Evolutionary conservation across 768 basidiomycete species (phyloP), one percentile per base, ranked within the genome.

Genomic region (Leccinum arenicola): DNA sequence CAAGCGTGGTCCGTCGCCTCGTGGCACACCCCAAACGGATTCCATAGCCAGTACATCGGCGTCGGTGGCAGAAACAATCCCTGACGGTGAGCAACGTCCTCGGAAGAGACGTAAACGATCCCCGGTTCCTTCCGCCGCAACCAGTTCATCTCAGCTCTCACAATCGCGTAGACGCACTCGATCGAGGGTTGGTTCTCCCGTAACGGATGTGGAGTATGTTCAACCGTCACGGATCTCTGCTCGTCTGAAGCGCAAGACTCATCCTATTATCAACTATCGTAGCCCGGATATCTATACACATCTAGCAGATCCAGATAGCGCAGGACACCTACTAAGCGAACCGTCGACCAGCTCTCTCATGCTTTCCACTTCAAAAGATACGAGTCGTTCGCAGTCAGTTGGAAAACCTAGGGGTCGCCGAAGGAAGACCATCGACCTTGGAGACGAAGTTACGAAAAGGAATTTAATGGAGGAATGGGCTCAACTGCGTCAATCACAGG

Each of bases 391-490:
- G 21, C 61, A 49, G 27, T 49, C 61, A 7, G 29, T 7, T 31
- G 63, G 52, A 50, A 64, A 59, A 29, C 23, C 48, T 21, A 66
- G 50, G 54, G 66, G 66, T 12, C 67, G 59, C 40, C 60, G 52
- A 59, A 61, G 60, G 53, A 64, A 57, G 53, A 23, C 9, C 6
- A 27, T 53, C 25, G 60, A 64, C 54, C 55, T 71, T 55, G 52
- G 49, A 15, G 64, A 74, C 38, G 67, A 66, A 49, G 58, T 53
- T 14, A 48, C 55, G 14, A 74, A 64, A 54, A 64, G n/a, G n/a
- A 52, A 61, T 40, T 23, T 73, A 25, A 72, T 72, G 53, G 65
- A 71, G 33, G 63, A 73, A 51, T 74, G 71, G 71, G 71, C 67
- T 29, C 65, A 56, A n/a, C 55, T 71, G 56, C 73, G 71, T 45